Base-by-base conservation (phyloP, 176 grass and related monocot species). In the Oryza nivara region DNA sequence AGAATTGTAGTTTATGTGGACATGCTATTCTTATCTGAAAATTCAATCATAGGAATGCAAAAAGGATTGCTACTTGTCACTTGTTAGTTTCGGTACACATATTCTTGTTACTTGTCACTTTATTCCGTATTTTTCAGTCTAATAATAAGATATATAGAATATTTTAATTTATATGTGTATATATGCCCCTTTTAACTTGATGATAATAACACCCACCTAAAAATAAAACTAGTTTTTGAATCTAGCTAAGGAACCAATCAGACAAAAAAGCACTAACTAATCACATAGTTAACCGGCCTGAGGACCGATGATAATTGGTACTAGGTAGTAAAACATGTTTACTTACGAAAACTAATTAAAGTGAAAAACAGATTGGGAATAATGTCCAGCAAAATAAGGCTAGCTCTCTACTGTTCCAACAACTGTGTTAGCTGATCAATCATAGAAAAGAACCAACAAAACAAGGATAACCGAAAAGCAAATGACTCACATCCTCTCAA, bases 371-470 rank as follows among this genome's bases (percentile, higher is more conserved):
- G 65, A 64, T 75, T 80, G 79, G 70, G 84, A 49, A 47, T 47
- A 47, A 79, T 86, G 78, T 90, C 80, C 61, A 87, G 32, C 32
- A 64, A 87, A 87, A 70, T 72, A 90, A 83, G 74, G 70, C 1
- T 63, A 79, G 69, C 1, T n/a, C 1, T 14, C 5, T 47, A 36
- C 64, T 90, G 36, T 83, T 86, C 80, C 84, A 87, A 87, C 89
- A 80, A 88, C 82, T 67, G 77, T 84, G 85, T 81, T 52, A 77
- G 58, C 78, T 78, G 71, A 91, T 73, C 80, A 80, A 82, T 82
- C 72, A 78, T 56, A 68, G 85, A 88, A 88, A 88, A 68, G 58
- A 88, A 82, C 35, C 65, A 91, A 25, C 82, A 82, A 74, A 88
- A 35, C 82, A 84, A 87, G 70, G 23, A 87, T 87, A 54, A 65